A percentile compares a stretch with the other conserved stretches of the same genome.
These are phyloP conservation scores for Plasmodium vinckei DNA, from an alignment of 169 alveolate genomes.

Conservation along the genomic window DNA sequence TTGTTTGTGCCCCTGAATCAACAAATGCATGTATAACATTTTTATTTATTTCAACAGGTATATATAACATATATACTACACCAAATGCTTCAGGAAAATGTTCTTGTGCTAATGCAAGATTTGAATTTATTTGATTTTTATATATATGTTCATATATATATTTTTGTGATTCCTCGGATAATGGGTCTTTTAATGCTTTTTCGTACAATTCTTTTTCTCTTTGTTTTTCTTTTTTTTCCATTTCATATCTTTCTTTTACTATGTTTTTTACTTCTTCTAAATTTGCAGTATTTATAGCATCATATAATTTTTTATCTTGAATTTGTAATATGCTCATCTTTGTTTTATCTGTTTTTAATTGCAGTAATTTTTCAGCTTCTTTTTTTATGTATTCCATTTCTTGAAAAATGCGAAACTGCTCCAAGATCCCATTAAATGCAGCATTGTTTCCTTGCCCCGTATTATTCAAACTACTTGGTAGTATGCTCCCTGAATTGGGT, in stretches of 20 bases:
- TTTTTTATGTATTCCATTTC: slow-evolving; percentile 68
- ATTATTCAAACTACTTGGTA: neutral
- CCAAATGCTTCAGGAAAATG: slow-evolving; percentile 85
- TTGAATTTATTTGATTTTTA: slow-evolving; percentile 90
- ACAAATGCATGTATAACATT: slow-evolving; percentile 94
- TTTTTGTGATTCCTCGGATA: slow-evolving; percentile 92
- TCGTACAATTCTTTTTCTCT: slow-evolving; percentile 72
- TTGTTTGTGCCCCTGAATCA: slow-evolving; percentile 97
- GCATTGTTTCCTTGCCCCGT: neutral
- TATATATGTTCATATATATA: slow-evolving; percentile 89
- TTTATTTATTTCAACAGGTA: slow-evolving; percentile 92
- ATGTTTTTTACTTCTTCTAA: slow-evolving; percentile 53
- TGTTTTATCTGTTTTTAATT: slow-evolving; percentile 39
- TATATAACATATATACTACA: slow-evolving; percentile 92
- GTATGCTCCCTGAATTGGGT: too few species aligned
- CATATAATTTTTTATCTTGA: slow-evolving; percentile 47
- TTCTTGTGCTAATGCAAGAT: slow-evolving; percentile 87
- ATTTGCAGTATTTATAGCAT: slow-evolving; percentile 49
- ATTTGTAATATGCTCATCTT: slow-evolving; percentile 40
- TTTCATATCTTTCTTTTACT: slow-evolving; percentile 62
- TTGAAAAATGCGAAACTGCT: slow-evolving; percentile 34
- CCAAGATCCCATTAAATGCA: slow-evolving; percentile 31
- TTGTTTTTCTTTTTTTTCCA: slow-evolving; percentile 75
- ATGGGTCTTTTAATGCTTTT: slow-evolving; percentile 84
- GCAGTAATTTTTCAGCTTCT: slow-evolving; percentile 42